Evolutionary conservation across 352 stramenopile species (phyloP).

Genomic region (Pythium rhizo-oryzae): DNA sequence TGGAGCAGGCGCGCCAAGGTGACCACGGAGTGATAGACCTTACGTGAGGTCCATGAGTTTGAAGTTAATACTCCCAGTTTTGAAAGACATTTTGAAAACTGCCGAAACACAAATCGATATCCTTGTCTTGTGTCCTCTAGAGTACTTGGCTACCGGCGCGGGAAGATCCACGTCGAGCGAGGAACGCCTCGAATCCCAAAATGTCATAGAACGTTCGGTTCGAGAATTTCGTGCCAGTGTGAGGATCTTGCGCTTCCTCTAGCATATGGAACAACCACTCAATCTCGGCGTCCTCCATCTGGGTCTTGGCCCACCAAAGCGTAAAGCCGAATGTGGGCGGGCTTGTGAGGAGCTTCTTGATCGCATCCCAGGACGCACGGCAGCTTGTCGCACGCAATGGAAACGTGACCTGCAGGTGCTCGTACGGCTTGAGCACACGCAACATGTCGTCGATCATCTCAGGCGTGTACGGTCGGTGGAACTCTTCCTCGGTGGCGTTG

Average conservation of each 20-base stretch:
- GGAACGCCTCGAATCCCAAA: slow-evolving; percentile 58
- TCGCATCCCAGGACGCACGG: slow-evolving; percentile 50
- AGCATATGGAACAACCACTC: slow-evolving; percentile 66
- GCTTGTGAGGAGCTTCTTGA: slow-evolving; percentile 44
- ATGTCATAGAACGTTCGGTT: slow-evolving; percentile 78
- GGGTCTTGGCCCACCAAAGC: slow-evolving; percentile 66
- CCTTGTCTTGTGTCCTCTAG: neutral
- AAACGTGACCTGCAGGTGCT: slow-evolving; percentile 62
- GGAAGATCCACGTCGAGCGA: slow-evolving; percentile 29
- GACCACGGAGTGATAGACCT: slow-evolving; percentile 20
- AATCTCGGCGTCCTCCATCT: slow-evolving; percentile 51
- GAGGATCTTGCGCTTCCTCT: slow-evolving; percentile 32
- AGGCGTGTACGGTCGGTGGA: slow-evolving; percentile 46
- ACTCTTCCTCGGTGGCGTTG: slow-evolving; percentile 56
- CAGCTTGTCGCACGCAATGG: slow-evolving; percentile 64
- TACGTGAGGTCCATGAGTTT: slow-evolving; percentile 6
- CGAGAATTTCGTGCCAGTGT: too few relatives aligned
- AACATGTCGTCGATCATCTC: slow-evolving; percentile 70
- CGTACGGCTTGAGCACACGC: slow-evolving; percentile 41
- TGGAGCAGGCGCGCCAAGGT: neutral
- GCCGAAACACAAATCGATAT: neutral
- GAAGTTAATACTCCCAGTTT: neutral
- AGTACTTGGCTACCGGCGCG: neutral
- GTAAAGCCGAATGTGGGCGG: slow-evolving; percentile 57
- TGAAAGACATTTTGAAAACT: slow-evolving; percentile 1